Conservation (phyloP, 495 filamentous ascomycete species). For the Penicillium mononematosum region DNA sequence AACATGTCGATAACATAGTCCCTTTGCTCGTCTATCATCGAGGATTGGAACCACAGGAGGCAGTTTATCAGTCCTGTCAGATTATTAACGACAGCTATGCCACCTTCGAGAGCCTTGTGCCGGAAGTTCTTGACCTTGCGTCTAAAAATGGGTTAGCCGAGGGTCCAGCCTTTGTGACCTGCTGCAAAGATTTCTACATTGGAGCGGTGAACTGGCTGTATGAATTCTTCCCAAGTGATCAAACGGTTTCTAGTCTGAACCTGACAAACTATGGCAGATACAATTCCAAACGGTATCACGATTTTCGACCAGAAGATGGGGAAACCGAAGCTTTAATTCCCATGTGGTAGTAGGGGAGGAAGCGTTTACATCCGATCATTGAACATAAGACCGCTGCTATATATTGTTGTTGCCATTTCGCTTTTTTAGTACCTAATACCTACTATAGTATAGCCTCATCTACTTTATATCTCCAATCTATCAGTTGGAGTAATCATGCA, state of each 20-base stretch:
- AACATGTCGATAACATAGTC: neutral
- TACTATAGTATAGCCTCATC: neutral
- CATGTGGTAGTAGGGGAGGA: neutral
- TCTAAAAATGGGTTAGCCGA: neutral
- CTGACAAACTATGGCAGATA: neutral
- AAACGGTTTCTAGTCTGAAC: neutral
- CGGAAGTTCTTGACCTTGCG: neutral
- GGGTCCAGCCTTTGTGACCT: neutral
- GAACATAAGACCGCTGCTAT: neutral
- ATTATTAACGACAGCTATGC: neutral
- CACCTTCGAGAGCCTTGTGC: neutral
- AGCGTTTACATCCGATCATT: neutral
- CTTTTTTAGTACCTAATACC: neutral
- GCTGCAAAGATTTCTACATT: neutral
- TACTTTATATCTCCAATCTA: too few relatives aligned
- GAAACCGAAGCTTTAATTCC: neutral
- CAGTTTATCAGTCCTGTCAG: neutral
- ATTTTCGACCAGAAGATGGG: neutral
- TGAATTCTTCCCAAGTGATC: neutral
- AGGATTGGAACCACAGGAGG: neutral
- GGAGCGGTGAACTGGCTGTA: neutral
- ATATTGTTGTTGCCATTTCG: neutral
- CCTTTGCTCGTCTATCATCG: neutral
- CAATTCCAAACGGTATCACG: neutral
- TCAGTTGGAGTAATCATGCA: too few relatives aligned